Evolutionary conservation across 768 basidiomycete genomes (phyloP).

Genomic region (Jaapia argillacea): DNA sequence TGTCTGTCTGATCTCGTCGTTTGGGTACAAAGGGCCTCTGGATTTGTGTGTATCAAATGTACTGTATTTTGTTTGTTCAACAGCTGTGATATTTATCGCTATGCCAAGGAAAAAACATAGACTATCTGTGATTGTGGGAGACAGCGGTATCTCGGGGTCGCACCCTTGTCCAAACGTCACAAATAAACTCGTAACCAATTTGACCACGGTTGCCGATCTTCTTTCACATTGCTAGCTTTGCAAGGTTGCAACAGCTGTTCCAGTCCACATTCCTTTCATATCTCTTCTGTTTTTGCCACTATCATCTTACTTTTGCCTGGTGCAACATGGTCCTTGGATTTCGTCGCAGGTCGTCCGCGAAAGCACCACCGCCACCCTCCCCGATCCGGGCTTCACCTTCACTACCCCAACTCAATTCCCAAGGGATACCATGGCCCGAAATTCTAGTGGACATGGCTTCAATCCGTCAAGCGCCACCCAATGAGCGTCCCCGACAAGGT

Average conservation of each 20-base stretch:
- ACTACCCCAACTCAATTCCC: conserved; percentile 64
- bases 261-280: too few relatives aligned
- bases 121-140: too few relatives aligned
- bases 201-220: too few relatives aligned
- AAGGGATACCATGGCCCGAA: conserved; percentile 80
- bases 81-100: too few relatives aligned
- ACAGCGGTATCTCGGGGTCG: too few relatives aligned
- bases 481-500: conserved; percentile 42
- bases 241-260: too few relatives aligned
- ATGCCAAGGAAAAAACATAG: too few relatives aligned
- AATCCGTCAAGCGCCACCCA: conserved; percentile 35
- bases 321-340: conserved; percentile 56
- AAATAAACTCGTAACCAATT: too few relatives aligned
- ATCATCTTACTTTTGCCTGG: too few relatives aligned
- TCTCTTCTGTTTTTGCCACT: too few relatives aligned
- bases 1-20: conserved; percentile 9
- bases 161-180: too few relatives aligned
- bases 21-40: background rate
- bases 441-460: conserved; percentile 66
- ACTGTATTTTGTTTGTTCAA: conserved; percentile 24
- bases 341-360: conserved; percentile 47
- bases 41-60: conserved; percentile 18
- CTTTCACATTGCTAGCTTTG: too few relatives aligned
- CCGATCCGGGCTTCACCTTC: conserved; percentile 67
- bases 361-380: conserved; percentile 33